Evolutionary conservation across 176 grass and related monocot genomes (phyloP).

Genomic region (Ensete ventricosum): DNA sequence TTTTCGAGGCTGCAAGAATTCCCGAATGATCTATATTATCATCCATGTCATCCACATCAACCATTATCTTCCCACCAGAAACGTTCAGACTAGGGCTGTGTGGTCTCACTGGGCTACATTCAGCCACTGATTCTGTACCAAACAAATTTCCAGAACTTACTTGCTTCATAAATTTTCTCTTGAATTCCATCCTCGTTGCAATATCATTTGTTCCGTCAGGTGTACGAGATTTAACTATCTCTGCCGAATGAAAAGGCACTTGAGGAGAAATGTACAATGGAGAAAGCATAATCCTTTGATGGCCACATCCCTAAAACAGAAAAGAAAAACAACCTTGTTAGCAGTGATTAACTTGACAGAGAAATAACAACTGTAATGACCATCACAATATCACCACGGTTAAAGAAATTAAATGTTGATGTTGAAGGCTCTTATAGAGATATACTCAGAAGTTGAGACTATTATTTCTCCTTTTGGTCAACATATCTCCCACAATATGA

Average conservation of each 20-base stretch:
- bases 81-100: constrained; percentile 20
- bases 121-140: constrained; percentile 26
- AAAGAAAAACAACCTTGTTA: not conserved
- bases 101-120: constrained; percentile 27
- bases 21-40: constrained; percentile 39
- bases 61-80: constrained; percentile 28
- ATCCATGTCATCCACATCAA: constrained; percentile 54
- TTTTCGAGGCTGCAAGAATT: not conserved
- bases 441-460: too few relatives aligned
- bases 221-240: constrained; percentile 30
- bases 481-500: too few relatives aligned
- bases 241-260: constrained; percentile 24
- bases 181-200: constrained; percentile 8
- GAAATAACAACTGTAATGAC: constrained; percentile 8
- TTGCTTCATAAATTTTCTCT: constrained; percentile 2
- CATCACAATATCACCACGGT: not conserved
- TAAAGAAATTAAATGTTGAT: too few relatives aligned
- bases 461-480: too few relatives aligned
- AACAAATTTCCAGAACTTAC: not conserved
- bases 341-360: constrained; percentile 5
- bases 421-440: too few relatives aligned
- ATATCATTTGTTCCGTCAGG: constrained; percentile 17
- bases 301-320: constrained; percentile 35
- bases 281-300: constrained; percentile 40
- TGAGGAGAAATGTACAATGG: constrained; percentile 44